Conservation (phyloP, 2,329 filamentous ascomycete species). For the Magnaporthiopsis poae region DNA sequence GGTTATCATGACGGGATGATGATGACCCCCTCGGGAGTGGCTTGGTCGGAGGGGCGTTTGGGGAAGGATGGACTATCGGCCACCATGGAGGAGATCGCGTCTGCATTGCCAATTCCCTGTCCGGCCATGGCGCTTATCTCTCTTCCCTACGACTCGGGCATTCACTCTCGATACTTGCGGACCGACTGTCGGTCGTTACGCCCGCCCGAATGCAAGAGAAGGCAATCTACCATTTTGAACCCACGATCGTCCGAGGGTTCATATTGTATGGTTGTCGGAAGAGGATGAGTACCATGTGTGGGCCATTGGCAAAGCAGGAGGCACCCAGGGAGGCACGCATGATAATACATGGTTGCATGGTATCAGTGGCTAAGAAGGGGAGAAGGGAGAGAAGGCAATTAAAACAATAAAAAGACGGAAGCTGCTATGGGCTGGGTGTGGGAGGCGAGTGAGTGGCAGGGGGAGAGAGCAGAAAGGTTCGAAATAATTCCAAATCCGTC, state of each 20-base stretch:
- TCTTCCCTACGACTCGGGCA: too few relatives aligned
- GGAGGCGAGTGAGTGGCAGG: not conserved
- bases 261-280: too few relatives aligned
- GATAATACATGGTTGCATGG: too few relatives aligned
- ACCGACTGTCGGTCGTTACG: too few relatives aligned
- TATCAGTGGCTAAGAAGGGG: not conserved
- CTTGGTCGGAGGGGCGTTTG: not conserved
- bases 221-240: too few relatives aligned
- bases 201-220: too few relatives aligned
- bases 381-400: not conserved
- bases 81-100: not conserved
- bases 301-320: too few relatives aligned
- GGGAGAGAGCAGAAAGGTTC: not conserved
- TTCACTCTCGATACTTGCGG: too few relatives aligned
- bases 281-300: too few relatives aligned
- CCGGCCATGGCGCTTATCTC: too few relatives aligned
- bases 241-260: too few relatives aligned
- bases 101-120: not conserved
- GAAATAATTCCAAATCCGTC: not conserved
- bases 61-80: not conserved
- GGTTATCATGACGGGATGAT: constrained; percentile 4
- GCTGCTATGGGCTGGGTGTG: not conserved
- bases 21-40: not conserved
- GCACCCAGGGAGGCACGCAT: too few relatives aligned
- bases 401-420: constrained; percentile 1